phyloP scores from a whole-genome alignment of 2,329 filamentous ascomycete species.

The Cladophialophora bantiana region DNA sequence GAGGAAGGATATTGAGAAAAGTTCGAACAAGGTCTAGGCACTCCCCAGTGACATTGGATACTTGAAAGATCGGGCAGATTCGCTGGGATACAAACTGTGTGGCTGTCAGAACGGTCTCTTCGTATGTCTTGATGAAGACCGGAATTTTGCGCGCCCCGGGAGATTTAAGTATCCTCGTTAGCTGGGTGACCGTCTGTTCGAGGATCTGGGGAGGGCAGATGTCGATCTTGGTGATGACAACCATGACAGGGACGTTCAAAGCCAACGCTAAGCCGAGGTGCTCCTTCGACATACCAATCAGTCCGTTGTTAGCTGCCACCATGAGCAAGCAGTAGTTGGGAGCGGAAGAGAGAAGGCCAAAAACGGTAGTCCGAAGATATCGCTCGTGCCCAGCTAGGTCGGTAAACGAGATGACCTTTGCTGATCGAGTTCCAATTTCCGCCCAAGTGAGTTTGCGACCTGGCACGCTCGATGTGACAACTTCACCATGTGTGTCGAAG shows the following conservation, averaged over 20 bases:
- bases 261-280: constrained; percentile 94
- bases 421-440: constrained; percentile 90
- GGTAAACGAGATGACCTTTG: constrained; percentile 96
- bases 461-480: constrained; percentile 80
- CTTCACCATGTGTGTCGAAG: constrained; percentile 84
- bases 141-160: constrained; percentile 94
- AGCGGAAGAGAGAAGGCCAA: constrained; percentile 90
- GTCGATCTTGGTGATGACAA: constrained; percentile 96
- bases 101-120: constrained; percentile 93
- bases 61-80: constrained; percentile 96
- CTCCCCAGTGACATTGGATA: constrained; percentile 95
- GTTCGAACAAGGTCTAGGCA: constrained; percentile 88
- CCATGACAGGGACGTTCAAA: constrained; percentile 96
- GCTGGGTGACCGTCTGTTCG: constrained; percentile 88
- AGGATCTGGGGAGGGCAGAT: constrained; percentile 96
- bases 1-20: constrained; percentile 93
- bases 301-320: constrained; percentile 96
- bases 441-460: constrained; percentile 94
- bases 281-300: constrained; percentile 98
- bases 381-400: constrained; percentile 95
- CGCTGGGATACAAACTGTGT: constrained; percentile 94
- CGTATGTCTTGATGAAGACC: constrained; percentile 88
- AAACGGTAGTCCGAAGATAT: constrained; percentile 94
- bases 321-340: constrained; percentile 98
- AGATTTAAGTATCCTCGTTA: constrained; percentile 91